These are phyloP conservation scores for Entophlyctis helioformis DNA, from an alignment of 192 early-diverging fungal species.

Conservation along the genomic window DNA sequence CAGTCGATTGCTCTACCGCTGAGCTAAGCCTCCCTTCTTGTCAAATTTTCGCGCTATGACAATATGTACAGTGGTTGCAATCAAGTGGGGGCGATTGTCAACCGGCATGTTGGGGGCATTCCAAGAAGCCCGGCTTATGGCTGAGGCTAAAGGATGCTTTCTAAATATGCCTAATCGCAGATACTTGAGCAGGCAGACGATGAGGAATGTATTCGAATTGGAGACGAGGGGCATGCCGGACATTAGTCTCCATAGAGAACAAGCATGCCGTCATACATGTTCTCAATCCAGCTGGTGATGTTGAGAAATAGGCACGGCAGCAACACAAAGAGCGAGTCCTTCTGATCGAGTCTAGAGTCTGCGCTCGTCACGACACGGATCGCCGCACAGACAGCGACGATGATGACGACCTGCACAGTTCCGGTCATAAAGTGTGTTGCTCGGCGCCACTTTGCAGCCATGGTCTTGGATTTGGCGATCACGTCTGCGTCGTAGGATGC, in stretches of 20 bases:
- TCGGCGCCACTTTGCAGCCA: constrained; percentile 13
- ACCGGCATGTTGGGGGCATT: too few relatives aligned
- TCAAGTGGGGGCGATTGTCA: too few relatives aligned
- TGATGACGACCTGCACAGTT: constrained; percentile 24
- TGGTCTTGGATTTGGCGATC: constrained; percentile 7
- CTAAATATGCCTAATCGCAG: too few relatives aligned
- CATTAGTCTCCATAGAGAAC: constrained; percentile 2
- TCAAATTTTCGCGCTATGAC: too few relatives aligned
- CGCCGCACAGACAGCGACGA: constrained; percentile 16
- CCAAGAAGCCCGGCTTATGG: too few relatives aligned
- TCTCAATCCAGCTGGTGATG: constrained; percentile 27
- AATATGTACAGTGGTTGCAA: too few relatives aligned
- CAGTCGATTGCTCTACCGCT: too few relatives aligned
- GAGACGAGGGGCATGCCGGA: too few relatives aligned
- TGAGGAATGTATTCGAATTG: too few relatives aligned
- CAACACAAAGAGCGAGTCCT: constrained; percentile 21
- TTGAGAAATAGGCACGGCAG: constrained; percentile 26
- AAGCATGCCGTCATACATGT: constrained; percentile 26
- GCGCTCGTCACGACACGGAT: constrained; percentile 22
- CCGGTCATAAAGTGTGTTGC: constrained; percentile 19
- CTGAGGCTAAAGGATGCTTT: too few relatives aligned
- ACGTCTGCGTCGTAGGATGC: constrained; percentile 25
- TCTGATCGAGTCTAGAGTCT: constrained; percentile 11
- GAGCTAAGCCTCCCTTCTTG: too few relatives aligned
- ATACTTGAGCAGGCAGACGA: too few relatives aligned